These are phyloP conservation scores for Rehmannia glutinosa DNA, from an alignment of 257 asterid species.

Conservation along the genomic window DNA sequence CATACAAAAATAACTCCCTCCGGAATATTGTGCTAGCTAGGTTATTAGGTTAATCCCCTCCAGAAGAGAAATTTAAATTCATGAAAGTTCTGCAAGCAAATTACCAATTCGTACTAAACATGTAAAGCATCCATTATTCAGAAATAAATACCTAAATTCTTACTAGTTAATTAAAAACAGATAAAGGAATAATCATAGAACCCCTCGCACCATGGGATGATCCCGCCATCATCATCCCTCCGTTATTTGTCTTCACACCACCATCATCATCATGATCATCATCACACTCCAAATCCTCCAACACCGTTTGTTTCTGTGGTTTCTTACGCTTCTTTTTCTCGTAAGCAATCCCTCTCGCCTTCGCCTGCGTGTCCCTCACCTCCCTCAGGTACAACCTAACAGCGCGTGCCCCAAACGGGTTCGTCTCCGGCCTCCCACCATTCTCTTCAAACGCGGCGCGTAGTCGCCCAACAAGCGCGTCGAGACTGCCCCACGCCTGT, in stretches of 20 bases:
- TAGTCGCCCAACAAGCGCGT: slow-evolving; percentile 57
- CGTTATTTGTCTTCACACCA: no score
- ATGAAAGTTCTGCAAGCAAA: no score
- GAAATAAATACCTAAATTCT: no score
- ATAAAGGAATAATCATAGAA: slow-evolving; percentile 25
- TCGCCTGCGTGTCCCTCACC: slow-evolving; percentile 56
- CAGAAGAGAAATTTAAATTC: no score
- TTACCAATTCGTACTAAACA: no score
- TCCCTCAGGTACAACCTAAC: slow-evolving; percentile 51
- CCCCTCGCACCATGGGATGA: slow-evolving; percentile 24
- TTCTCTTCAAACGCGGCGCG: slow-evolving; percentile 69
- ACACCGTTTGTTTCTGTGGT: slow-evolving; percentile 8
- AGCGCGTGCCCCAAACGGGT: slow-evolving; percentile 62
- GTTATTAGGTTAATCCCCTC: no score
- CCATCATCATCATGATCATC: neutral
- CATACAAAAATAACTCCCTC: no score
- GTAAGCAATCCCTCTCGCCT: slow-evolving; percentile 54
- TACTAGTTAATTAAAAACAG: slow-evolving; percentile 27
- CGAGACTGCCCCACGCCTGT: slow-evolving; percentile 71
- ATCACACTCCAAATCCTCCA: neutral
- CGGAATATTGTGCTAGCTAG: no score
- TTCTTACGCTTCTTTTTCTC: slow-evolving; percentile 63
- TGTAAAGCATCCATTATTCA: no score
- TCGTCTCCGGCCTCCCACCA: slow-evolving; percentile 48
- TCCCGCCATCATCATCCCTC: slow-evolving; percentile 24